A percentile compares a stretch with the other conserved stretches of the same genome.
phyloP scores from a whole-genome alignment of 331 rosid species.

The Spiraea crenata region DNA sequence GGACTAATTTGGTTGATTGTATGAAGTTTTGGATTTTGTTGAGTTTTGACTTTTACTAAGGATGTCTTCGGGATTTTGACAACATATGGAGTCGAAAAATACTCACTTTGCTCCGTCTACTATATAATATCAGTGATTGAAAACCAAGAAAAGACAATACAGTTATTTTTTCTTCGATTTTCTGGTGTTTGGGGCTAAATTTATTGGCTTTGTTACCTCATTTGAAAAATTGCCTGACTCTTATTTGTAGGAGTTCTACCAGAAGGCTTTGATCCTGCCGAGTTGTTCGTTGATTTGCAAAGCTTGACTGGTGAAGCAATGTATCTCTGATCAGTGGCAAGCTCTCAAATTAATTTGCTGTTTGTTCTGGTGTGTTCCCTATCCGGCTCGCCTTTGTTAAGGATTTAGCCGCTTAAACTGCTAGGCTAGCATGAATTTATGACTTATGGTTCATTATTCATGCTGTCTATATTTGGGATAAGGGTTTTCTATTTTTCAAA shows the following conservation, averaged over 20 bases:
- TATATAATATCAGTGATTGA: background rate
- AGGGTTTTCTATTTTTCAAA: background rate
- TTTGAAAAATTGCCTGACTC: conserved; percentile 21
- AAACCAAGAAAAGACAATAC: background rate
- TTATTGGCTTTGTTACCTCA: background rate
- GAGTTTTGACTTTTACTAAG: background rate
- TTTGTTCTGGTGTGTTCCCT: conserved; percentile 8
- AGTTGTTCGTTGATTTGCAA: conserved; percentile 27
- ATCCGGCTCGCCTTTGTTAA: background rate
- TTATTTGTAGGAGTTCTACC: conserved; percentile 11
- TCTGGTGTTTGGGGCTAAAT: conserved; percentile 9
- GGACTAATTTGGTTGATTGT: background rate
- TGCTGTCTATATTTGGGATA: background rate
- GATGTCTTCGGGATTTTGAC: background rate
- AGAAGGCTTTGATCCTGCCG: conserved; percentile 33
- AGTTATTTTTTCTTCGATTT: background rate
- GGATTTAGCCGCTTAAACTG: background rate
- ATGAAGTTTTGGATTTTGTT: background rate
- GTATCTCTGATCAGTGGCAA: conserved; percentile 29
- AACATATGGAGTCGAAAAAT: background rate
- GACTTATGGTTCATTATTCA: background rate
- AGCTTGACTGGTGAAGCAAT: conserved; percentile 12
- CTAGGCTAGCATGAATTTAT: background rate
- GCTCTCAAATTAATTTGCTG: conserved; percentile 16
- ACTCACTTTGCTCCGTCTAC: background rate